These are phyloP conservation scores for Chaetomium fimeti DNA, from an alignment of 495 filamentous ascomycete species.

Conservation along the genomic window DNA sequence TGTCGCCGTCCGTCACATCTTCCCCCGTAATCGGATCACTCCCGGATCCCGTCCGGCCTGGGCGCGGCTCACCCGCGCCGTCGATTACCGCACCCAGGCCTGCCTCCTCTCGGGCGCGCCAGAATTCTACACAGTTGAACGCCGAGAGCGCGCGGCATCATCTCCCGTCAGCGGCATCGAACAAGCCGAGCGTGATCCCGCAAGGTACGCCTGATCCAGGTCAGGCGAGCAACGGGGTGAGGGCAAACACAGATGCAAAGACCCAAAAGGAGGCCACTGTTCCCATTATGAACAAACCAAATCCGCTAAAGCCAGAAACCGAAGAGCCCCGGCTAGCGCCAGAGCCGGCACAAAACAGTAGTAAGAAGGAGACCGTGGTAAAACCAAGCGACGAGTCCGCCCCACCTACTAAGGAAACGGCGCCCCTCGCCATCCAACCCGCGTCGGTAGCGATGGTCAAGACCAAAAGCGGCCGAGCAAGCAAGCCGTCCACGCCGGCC, in stretches of 20 bases:
- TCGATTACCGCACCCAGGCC: constrained; percentile 50
- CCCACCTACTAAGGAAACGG: constrained; percentile 36
- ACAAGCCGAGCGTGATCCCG: constrained; percentile 36
- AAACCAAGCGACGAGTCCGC: constrained; percentile 28
- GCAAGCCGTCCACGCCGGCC: constrained; percentile 64
- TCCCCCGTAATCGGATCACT: constrained; percentile 69
- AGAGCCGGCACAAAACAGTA: constrained; percentile 25
- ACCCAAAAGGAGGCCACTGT: constrained; percentile 37
- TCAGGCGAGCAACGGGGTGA: constrained; percentile 31
- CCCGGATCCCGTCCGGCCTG: constrained; percentile 48
- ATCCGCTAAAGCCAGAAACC: constrained; percentile 24
- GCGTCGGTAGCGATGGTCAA: constrained; percentile 39
- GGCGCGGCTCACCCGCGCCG: constrained; percentile 44
- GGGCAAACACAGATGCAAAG: constrained; percentile 36
- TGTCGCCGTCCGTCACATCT: constrained; percentile 68
- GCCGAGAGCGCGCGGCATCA: constrained; percentile 55
- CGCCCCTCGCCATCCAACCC: constrained; percentile 33
- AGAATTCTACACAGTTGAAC: constrained; percentile 59
- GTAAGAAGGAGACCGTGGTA: constrained; percentile 36
- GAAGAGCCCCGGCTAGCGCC: constrained; percentile 26
- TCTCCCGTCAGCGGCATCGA: constrained; percentile 61
- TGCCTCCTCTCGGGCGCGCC: constrained; percentile 64
- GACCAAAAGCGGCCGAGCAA: constrained; percentile 57
- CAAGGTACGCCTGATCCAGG: constrained; percentile 31
- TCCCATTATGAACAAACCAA: constrained; percentile 21